Evolutionary conservation across 768 basidiomycete genomes (phyloP).

Genomic region (Porphyrellus cyaneotinctus): DNA sequence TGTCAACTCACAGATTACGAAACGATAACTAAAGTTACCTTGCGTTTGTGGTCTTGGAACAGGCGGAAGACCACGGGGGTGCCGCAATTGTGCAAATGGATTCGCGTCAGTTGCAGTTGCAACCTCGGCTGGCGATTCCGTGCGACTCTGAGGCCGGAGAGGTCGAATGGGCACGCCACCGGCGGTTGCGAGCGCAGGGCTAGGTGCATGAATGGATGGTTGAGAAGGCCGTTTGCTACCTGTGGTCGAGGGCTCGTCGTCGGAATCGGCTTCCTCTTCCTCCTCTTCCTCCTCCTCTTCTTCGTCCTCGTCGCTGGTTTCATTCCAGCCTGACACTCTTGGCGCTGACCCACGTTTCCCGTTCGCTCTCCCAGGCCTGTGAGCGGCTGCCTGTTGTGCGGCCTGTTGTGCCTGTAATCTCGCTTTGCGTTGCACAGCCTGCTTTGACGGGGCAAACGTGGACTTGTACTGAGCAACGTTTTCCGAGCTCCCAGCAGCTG

Average conservation of each 20-base stretch:
- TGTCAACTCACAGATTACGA: slow-evolving; percentile 5
- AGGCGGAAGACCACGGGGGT: slow-evolving; percentile 63
- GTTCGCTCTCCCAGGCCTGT: slow-evolving; percentile 63
- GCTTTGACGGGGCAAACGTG: slow-evolving; percentile 83
- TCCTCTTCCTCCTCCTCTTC: slow-evolving; percentile 79
- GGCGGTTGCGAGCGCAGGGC: slow-evolving; percentile 16
- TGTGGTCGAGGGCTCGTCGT: slow-evolving; percentile 38
- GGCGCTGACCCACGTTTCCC: slow-evolving; percentile 41
- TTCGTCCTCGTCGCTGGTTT: slow-evolving; percentile 77
- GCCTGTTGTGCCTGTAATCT: slow-evolving; percentile 81
- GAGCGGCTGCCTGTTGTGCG: slow-evolving; percentile 72
- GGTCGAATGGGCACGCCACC: slow-evolving; percentile 25
- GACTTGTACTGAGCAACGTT: slow-evolving; percentile 57
- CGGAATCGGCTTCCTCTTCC: slow-evolving; percentile 68
- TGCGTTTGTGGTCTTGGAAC: slow-evolving; percentile 46
- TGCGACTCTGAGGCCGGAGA: slow-evolving; percentile 29
- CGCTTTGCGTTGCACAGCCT: slow-evolving; percentile 80
- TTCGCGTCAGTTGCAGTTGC: slow-evolving; percentile 31
- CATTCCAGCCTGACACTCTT: slow-evolving; percentile 46
- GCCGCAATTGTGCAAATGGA: slow-evolving; percentile 48
- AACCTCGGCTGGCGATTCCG: slow-evolving; percentile 28
- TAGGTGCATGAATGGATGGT: slow-evolving; percentile 14
- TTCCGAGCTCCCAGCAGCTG: slow-evolving; percentile 22
- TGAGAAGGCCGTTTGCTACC: slow-evolving; percentile 34
- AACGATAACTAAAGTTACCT: slow-evolving; percentile 35